Conservation (phyloP, 2,329 filamentous ascomycete genomes). For the Monilinia vaccinii-corymbosi region DNA sequence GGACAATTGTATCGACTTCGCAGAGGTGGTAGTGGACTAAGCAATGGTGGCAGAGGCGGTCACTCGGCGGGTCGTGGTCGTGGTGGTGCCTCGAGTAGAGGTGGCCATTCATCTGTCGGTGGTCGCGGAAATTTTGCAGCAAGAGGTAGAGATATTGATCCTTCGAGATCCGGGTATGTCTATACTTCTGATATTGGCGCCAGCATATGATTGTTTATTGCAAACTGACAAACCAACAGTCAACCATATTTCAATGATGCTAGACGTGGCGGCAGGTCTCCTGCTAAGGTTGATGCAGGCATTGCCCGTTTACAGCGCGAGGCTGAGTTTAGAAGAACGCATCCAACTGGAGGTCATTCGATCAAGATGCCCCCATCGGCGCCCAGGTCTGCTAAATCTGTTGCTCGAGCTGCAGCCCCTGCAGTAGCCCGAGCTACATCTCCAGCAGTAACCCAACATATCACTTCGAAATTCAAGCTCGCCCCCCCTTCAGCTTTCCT, state of each 20-base stretch:
- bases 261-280: background rate
- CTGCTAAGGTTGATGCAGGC: background rate
- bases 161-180: background rate
- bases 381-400: background rate
- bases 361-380: background rate
- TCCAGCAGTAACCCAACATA: background rate
- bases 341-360: background rate
- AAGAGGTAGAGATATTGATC: background rate
- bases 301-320: slow-evolving; percentile 5
- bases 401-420: background rate
- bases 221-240: background rate
- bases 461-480: background rate
- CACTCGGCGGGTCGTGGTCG: background rate
- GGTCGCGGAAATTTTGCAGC: background rate
- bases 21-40: slow-evolving; percentile 7
- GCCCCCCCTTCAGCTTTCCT: background rate
- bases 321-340: background rate
- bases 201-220: background rate
- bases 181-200: background rate
- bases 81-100: background rate
- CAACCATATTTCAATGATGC: background rate
- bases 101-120: background rate
- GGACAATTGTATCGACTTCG: slow-evolving; percentile 25
- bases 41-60: slow-evolving; percentile 9
- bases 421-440: background rate